Base-by-base conservation (phyloP, 176 grass and related monocot species). In the Zoysia japonica region DNA sequence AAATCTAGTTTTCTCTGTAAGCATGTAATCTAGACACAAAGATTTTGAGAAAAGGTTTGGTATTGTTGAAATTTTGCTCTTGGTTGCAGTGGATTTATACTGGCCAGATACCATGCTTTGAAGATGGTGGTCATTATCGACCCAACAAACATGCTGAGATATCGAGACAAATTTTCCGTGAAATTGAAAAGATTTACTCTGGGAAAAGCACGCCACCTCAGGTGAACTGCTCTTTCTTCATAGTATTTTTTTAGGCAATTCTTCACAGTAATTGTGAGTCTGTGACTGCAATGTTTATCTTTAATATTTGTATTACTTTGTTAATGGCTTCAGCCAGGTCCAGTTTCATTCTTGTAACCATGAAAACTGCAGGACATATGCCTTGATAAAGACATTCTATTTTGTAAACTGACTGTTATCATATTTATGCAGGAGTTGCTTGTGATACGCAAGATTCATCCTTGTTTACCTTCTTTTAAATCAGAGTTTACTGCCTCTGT, bases 401-500 rank as follows among this genome's bases (percentile, higher is more conserved):
- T 72, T 78, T 0, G 11, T 43, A 77, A 28, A 47, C 42, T 46
- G 65, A 81, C 11, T 9, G 72, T 53, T 66, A 3, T 47, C 75
- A 68, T 19, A 50, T 81, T 64, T 9, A 40, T 77, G 57, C 83
- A 93, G 83, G 91, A 94, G 62, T 66, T 90, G 80, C 87, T 97
- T 70, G 79, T 94, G 68, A 92, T 92, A 77, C 87, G 89, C 80
- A 94, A 92, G 66, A 88, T 94, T 74, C 95, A 97, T 84, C 87
- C 87, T 48, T 97, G 89, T 85, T 81, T 97, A 85, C 95, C 95
- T 88, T 97, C 95, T 72, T 97, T 97, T 82, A 97, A 97, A 83
- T 85, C 91, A 73, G 95, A 97, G 61, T 97, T 97, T 92, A 97
- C 95, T 77, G 95, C 95, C 54, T 90, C 95, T 71, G 95, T 97